phyloP scores from a whole-genome alignment of 2,329 filamentous ascomycete species.

The Ceratocystis eucalypticola region DNA sequence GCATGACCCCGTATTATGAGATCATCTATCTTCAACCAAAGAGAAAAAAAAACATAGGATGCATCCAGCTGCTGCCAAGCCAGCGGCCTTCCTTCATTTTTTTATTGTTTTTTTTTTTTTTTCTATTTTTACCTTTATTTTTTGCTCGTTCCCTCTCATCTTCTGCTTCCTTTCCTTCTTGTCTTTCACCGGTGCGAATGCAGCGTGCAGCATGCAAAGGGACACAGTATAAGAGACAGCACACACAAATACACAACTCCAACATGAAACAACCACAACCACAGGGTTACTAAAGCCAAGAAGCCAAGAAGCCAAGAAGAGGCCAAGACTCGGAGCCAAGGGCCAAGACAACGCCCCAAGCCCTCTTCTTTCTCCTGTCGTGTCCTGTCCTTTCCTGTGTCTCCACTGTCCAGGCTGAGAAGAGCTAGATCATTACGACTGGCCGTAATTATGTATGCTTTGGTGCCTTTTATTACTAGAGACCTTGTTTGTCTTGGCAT shows the following conservation, averaged over 20 bases:
- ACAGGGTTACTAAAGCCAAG: not conserved
- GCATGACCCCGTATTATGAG: no score
- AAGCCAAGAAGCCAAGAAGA: slow-evolving; percentile 4
- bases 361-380: not conserved
- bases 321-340: slow-evolving; percentile 1
- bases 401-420: not conserved
- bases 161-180: not conserved
- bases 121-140: no score
- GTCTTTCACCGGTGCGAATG: not conserved
- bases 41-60: no score
- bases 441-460: not conserved
- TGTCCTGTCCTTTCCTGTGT: no score
- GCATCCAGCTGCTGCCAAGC: no score
- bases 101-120: no score
- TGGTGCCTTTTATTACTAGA: not conserved
- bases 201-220: not conserved
- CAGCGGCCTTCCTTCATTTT: no score
- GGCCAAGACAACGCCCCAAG: slow-evolving; percentile 1
- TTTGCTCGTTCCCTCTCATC: not conserved
- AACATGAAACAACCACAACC: not conserved
- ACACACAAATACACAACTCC: not conserved
- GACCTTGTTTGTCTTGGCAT: slow-evolving; percentile 2
- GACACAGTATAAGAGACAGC: not conserved
- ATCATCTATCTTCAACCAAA: no score
- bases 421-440: not conserved